Percentiles rank a stretch among this genome's conserved stretches.
Evolutionary conservation across 164 flowering plant genomes (phyloP).

Genomic region (Umbilicus rupestris): DNA sequence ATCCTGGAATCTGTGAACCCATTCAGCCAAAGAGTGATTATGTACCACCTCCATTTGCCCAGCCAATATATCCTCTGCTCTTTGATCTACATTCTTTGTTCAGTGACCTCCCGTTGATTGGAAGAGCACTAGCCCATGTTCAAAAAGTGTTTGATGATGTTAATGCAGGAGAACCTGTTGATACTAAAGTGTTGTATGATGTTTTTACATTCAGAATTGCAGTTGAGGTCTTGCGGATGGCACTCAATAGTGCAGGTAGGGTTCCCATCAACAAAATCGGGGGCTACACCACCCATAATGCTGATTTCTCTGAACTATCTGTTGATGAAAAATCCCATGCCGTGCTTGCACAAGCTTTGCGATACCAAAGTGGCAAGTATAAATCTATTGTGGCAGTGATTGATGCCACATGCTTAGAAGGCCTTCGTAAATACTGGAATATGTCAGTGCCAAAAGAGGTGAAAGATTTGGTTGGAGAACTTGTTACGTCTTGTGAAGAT

Average conservation of each 20-base stretch:
- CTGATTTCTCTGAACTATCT: slow-evolving; percentile 46
- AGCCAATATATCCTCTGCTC: slow-evolving; percentile 54
- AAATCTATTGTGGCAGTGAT: slow-evolving; percentile 71
- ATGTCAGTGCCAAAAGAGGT: slow-evolving; percentile 62
- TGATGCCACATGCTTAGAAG: slow-evolving; percentile 66
- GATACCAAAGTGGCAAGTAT: slow-evolving; percentile 50
- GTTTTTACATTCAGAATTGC: slow-evolving; percentile 64
- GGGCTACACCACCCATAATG: slow-evolving; percentile 10
- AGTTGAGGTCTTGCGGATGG: slow-evolving; percentile 74
- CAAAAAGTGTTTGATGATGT: slow-evolving; percentile 73
- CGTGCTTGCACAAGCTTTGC: slow-evolving; percentile 64
- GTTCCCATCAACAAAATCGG: slow-evolving; percentile 24
- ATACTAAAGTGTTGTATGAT: slow-evolving; percentile 40
- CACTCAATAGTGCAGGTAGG: slow-evolving; percentile 54
- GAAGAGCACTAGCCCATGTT: slow-evolving; percentile 53
- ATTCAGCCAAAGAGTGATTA: slow-evolving; percentile 28
- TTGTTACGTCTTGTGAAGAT: slow-evolving; percentile 26
- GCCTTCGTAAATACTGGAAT: slow-evolving; percentile 77
- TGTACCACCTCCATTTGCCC: slow-evolving; percentile 67
- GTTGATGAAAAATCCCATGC: slow-evolving; percentile 60
- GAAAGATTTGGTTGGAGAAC: slow-evolving; percentile 36
- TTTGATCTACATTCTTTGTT: slow-evolving; percentile 61
- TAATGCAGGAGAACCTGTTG: slow-evolving; percentile 52
- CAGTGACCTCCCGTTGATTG: slow-evolving; percentile 50
- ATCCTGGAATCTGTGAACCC: slow-evolving; percentile 14